Evolutionary conservation across 192 early-diverging fungal species (phyloP).

Genomic region (Hyaloraphidium curvatum): DNA sequence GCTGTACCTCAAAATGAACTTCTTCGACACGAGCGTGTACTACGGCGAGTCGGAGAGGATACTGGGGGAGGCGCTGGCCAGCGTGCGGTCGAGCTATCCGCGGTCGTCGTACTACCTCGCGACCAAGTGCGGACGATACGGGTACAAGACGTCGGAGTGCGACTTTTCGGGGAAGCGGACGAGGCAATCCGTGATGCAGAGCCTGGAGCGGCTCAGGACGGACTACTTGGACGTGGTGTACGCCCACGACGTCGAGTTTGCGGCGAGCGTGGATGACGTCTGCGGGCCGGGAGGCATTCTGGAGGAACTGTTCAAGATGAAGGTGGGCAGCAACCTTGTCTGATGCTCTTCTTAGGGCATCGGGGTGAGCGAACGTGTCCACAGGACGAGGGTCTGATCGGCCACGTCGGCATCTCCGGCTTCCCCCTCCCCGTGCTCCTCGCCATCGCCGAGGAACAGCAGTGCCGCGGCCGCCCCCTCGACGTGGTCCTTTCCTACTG

Average conservation of each 20-base stretch:
- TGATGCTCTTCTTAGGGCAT: too few species aligned
- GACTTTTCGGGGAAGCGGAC: constrained; percentile 37
- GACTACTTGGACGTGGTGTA: constrained; percentile 49
- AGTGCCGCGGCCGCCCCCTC: constrained; percentile 27
- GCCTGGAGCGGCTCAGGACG: constrained; percentile 34
- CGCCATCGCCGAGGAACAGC: constrained; percentile 31
- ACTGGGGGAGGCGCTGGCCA: constrained; percentile 34
- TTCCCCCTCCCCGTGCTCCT: constrained; percentile 44
- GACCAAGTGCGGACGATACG: constrained; percentile 61
- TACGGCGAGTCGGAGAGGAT: constrained; percentile 45
- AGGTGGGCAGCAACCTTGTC: too few species aligned
- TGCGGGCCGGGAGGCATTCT: too few species aligned
- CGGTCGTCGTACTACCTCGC: constrained; percentile 42
- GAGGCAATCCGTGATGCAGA: constrained; percentile 28
- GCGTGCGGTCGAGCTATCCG: constrained; percentile 27
- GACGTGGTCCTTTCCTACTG: constrained; percentile 49
- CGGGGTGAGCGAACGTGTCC: constrained; percentile 4
- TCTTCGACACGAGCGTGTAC: constrained; percentile 54
- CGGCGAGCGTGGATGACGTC: constrained; percentile 25
- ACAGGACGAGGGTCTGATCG: constrained; percentile 30
- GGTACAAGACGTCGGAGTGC: constrained; percentile 32
- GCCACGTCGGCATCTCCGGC: constrained; percentile 45
- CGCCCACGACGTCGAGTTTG: constrained; percentile 66
- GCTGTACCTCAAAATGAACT: too few species aligned
- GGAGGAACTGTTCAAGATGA: constrained; percentile 34